These are phyloP conservation scores for Pulveroboletus ravenelii DNA, from an alignment of 768 basidiomycete species.

Conservation along the genomic window DNA sequence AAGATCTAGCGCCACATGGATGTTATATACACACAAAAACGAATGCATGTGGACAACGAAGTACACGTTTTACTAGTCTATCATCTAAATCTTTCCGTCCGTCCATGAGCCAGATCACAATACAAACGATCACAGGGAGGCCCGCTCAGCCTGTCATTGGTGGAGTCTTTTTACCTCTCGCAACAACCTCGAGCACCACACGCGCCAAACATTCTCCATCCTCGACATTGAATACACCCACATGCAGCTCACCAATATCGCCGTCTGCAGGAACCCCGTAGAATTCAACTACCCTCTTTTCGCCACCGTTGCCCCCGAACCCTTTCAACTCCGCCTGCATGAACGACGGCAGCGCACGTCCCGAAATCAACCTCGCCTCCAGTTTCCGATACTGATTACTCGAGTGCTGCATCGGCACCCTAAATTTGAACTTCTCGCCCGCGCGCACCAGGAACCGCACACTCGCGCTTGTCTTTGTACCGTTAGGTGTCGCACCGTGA, in stretches of 20 bases:
- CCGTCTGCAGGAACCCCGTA: slow-evolving; percentile 46
- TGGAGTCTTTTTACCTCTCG: slow-evolving; percentile 26
- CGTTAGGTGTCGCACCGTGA: slow-evolving; percentile 21
- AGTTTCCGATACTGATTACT: slow-evolving; percentile 34
- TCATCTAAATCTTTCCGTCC: neutral
- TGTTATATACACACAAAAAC: slow-evolving; percentile 18
- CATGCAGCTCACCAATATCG: slow-evolving; percentile 50
- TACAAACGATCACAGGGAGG: slow-evolving; percentile 15
- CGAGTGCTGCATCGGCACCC: slow-evolving; percentile 39
- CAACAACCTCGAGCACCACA: slow-evolving; percentile 54
- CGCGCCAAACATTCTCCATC: slow-evolving; percentile 50
- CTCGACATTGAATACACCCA: slow-evolving; percentile 51
- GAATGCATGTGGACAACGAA: slow-evolving; percentile 18
- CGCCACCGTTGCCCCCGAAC: slow-evolving; percentile 29
- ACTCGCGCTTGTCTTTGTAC: slow-evolving; percentile 21
- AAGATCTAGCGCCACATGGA: slow-evolving; percentile 1
- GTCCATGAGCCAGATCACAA: slow-evolving; percentile 6
- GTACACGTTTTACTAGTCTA: slow-evolving; percentile 12
- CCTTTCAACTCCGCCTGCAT: slow-evolving; percentile 48
- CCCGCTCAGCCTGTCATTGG: slow-evolving; percentile 27
- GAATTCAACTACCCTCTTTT: slow-evolving; percentile 51
- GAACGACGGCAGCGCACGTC: slow-evolving; percentile 51
- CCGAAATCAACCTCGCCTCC: slow-evolving; percentile 47
- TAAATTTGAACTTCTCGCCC: slow-evolving; percentile 58
- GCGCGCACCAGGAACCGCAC: slow-evolving; percentile 47